These are phyloP conservation scores for Exophiala xenobiotica DNA, from an alignment of 2,329 filamentous ascomycete genomes.

Conservation along the genomic window DNA sequence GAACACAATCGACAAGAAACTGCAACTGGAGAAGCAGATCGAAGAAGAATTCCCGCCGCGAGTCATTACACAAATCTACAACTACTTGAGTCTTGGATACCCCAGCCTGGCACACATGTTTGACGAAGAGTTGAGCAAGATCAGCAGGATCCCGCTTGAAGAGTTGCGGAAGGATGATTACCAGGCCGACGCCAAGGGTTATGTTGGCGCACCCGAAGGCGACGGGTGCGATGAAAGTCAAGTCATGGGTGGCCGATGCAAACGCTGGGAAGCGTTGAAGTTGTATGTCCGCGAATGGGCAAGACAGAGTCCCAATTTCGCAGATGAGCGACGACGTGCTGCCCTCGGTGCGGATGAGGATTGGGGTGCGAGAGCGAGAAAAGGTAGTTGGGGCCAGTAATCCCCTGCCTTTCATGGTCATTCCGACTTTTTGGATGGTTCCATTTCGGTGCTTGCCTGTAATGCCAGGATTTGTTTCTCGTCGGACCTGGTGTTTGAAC, in stretches of 20 bases:
- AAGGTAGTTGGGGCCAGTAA: constrained; percentile 29
- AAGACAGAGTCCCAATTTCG: constrained; percentile 75
- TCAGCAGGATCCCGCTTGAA: constrained; percentile 66
- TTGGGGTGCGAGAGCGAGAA: constrained; percentile 26
- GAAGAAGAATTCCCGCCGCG: constrained; percentile 72
- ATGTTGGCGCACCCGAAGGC: constrained; percentile 57
- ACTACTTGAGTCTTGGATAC: constrained; percentile 91
- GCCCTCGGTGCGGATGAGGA: constrained; percentile 20
- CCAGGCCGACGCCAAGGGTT: constrained; percentile 65
- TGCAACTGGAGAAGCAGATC: constrained; percentile 46
- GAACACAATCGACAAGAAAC: constrained; percentile 33
- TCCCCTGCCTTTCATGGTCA: not conserved
- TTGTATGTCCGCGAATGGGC: constrained; percentile 88
- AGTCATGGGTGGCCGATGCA: constrained; percentile 51
- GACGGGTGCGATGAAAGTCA: constrained; percentile 46
- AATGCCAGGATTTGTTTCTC: too few relatives aligned
- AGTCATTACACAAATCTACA: constrained; percentile 95
- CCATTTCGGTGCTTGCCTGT: too few relatives aligned
- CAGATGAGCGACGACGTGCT: constrained; percentile 35
- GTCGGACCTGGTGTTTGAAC: too few relatives aligned
- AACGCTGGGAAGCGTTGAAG: constrained; percentile 80
- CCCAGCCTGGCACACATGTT: constrained; percentile 79
- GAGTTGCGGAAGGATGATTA: constrained; percentile 73
- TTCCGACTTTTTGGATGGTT: too few relatives aligned
- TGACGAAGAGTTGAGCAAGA: constrained; percentile 81